A percentile compares a stretch with the other conserved stretches of the same genome.
Evolutionary conservation across 495 filamentous ascomycete genomes (phyloP).

Genomic region (Aspergillus campestris): DNA sequence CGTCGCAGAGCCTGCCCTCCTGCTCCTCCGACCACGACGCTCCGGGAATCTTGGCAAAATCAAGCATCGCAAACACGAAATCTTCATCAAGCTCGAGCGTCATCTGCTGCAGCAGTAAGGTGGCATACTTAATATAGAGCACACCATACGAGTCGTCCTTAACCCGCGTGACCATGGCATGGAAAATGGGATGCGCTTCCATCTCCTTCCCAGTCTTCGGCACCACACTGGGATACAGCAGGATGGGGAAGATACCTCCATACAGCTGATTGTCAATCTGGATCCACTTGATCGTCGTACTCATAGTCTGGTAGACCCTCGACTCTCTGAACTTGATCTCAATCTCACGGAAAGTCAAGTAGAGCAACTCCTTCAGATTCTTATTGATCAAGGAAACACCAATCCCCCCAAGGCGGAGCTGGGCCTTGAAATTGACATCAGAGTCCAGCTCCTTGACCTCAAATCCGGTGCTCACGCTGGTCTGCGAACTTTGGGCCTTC

Average conservation of each 20-base stretch:
- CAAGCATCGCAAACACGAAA: slow-evolving; percentile 90
- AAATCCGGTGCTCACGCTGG: slow-evolving; percentile 61
- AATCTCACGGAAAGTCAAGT: slow-evolving; percentile 88
- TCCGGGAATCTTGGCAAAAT: slow-evolving; percentile 90
- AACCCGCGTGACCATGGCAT: slow-evolving; percentile 82
- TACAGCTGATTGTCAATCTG: slow-evolving; percentile 99
- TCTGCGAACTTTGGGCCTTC: slow-evolving; percentile 44
- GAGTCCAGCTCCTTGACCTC: slow-evolving; percentile 89
- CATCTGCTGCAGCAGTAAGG: slow-evolving; percentile 91
- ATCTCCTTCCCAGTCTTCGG: slow-evolving; percentile 97
- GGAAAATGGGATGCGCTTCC: slow-evolving; percentile 90
- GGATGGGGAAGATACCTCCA: slow-evolving; percentile 94
- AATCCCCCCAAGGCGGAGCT: slow-evolving; percentile 79
- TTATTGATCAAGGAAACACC: slow-evolving; percentile 91
- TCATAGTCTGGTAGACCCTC: slow-evolving; percentile 82
- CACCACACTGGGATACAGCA: slow-evolving; percentile 96
- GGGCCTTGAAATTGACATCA: slow-evolving; percentile 77
- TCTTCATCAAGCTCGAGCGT: slow-evolving; percentile 96
- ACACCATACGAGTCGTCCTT: slow-evolving; percentile 98
- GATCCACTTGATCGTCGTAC: slow-evolving; percentile 90
- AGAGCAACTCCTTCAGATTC: slow-evolving; percentile 84
- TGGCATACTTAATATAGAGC: slow-evolving; percentile 97
- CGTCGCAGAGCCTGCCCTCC: slow-evolving; percentile 81
- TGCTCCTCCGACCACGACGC: slow-evolving; percentile 82
- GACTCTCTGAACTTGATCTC: slow-evolving; percentile 88